These are phyloP conservation scores for Fomitiporia mediterranea DNA, from an alignment of 1,284 basidiomycete genomes.

Conservation along the genomic window DNA sequence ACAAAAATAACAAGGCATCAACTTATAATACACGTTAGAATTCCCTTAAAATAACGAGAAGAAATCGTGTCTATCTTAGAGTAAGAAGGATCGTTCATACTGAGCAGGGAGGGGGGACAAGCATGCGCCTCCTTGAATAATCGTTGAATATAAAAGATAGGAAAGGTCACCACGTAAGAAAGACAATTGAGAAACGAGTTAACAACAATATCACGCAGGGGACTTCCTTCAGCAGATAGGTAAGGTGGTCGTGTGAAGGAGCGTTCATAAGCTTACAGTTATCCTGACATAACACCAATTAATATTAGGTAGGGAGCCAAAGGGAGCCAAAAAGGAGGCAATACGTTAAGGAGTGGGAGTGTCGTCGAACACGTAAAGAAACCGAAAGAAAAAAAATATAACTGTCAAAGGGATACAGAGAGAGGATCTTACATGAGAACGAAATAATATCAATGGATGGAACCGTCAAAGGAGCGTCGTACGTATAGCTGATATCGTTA, in stretches of 20 bases:
- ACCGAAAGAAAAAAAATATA: conserved; percentile 20
- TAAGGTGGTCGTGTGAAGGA: no score
- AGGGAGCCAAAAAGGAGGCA: background rate
- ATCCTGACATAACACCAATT: no score
- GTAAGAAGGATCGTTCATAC: background rate
- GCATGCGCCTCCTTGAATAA: background rate
- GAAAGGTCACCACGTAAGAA: no score
- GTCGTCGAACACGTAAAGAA: conserved; percentile 18
- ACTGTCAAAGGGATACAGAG: conserved; percentile 21
- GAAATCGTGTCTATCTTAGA: background rate
- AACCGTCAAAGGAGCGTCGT: conserved; percentile 20
- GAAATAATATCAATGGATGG: background rate
- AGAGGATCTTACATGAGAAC: background rate
- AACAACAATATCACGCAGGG: no score
- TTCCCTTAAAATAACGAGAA: background rate
- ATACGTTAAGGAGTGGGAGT: conserved; percentile 18
- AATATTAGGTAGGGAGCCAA: background rate
- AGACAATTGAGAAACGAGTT: no score
- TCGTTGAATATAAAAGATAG: background rate
- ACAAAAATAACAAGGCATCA: background rate
- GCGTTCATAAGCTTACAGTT: conserved; percentile 1
- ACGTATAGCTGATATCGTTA: background rate
- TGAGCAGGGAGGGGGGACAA: background rate
- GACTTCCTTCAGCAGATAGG: no score
- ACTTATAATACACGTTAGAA: conserved; percentile 16